Base-by-base conservation (phyloP, 225 moss, liverwort and hornwort genomes). In the Takakia lepidozioides region DNA sequence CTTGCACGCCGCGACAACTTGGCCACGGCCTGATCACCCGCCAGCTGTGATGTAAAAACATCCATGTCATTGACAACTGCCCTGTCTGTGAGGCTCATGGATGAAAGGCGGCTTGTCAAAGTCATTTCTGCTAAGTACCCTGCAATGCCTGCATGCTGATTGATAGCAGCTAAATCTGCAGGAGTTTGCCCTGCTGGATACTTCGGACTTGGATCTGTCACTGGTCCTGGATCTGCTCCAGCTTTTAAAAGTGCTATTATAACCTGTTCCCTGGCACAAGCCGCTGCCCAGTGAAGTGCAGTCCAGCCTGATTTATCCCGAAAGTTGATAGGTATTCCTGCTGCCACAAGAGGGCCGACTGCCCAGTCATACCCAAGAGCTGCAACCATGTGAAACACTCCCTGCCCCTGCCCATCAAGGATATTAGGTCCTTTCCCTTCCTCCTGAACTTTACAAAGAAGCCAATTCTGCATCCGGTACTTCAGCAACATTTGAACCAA, bases 281-380 rank as follows among this genome's bases (percentile, higher is more conserved):
- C 63, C 25, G 90, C 90, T 60, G 95, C 95, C 84, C 87, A 90
- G 46, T 95, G 95, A 58, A 95, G 77, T 24, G 87, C 87, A 55
- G 95, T 95, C 87, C 84, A 90, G 11, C 95, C 95, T 17, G 59
- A 56, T 1, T 37, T 37, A 63, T 95, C 95, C 5, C 95, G 79
- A 48, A 90, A 95, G 59, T 95, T 87, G 52, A 87, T 74, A 2
- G 90, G 80, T 39, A 87, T 68, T 29, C 70, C 82, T 29, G 82
- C 75, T 22, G 68, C 69, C 43, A 80, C 64, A 44, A 90, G 62
- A 0, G 82, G 82, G 32, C 53, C 49, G 10, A 84, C 65, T 15
- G 84, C 84, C 95, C 95, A 95, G 18, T 80, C 84, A 66, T 87
- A 95, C 24, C 95, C 95, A 54, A 95, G 55, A 5, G 87, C 90